A percentile compares a stretch with the other conserved stretches of the same genome.
Evolutionary conservation across 2,329 filamentous ascomycete genomes (phyloP).

Genomic region (Penicillium sp.): DNA sequence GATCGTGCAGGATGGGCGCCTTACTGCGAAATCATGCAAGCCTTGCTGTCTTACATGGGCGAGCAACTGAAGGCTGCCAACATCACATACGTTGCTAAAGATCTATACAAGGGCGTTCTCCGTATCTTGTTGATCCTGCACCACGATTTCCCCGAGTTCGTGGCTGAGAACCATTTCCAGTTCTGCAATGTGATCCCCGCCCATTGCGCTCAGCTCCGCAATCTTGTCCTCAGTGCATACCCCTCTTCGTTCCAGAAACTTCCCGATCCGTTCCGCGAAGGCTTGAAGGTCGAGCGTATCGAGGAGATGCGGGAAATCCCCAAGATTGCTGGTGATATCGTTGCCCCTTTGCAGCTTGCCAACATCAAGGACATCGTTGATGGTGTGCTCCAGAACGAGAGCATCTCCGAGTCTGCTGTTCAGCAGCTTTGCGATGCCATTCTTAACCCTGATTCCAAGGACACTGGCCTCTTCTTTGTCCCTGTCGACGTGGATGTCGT

Average conservation of each 20-base stretch:
- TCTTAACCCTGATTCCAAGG: constrained; percentile 57
- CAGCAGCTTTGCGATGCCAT: constrained; percentile 75
- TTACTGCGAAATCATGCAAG: constrained; percentile 71
- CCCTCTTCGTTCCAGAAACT: constrained; percentile 69
- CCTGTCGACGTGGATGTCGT: constrained; percentile 67
- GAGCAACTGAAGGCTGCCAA: constrained; percentile 75
- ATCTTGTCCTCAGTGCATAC: constrained; percentile 80
- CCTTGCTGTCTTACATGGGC: constrained; percentile 70
- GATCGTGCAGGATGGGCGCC: constrained; percentile 71
- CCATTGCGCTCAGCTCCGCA: constrained; percentile 83
- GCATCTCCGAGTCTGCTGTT: constrained; percentile 66
- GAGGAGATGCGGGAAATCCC: constrained; percentile 72
- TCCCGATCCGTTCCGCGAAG: constrained; percentile 69
- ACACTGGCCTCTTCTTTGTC: constrained; percentile 66
- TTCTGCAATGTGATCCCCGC: constrained; percentile 79
- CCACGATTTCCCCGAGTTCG: constrained; percentile 92
- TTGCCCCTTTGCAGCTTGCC: constrained; percentile 47
- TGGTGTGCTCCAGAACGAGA: constrained; percentile 54
- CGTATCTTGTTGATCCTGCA: constrained; percentile 83
- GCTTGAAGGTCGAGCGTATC: constrained; percentile 72
- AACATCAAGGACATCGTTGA: constrained; percentile 58
- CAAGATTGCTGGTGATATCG: constrained; percentile 63
- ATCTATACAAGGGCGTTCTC: constrained; percentile 79
- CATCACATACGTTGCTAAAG: constrained; percentile 68
- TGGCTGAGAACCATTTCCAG: constrained; percentile 80